Evolutionary conservation across 441 rosid species (phyloP).

Genomic region (Arabidopsis lyrata): DNA sequence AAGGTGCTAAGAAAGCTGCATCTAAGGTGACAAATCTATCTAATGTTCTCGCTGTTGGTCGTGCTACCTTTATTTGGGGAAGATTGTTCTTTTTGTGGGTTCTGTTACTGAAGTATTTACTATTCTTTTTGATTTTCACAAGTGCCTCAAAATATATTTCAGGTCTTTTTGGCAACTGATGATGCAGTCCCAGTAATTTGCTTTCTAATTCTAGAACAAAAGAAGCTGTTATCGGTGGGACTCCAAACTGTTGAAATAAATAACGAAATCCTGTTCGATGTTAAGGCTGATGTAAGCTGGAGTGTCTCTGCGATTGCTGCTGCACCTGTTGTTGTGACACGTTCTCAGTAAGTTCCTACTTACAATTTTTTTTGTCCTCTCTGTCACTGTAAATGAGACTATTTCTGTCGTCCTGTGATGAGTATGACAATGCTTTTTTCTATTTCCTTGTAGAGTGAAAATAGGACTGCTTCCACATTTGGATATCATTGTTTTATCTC

Average conservation of each 20-base stretch:
- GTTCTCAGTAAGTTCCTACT: constrained; percentile 68
- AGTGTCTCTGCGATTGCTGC: constrained; percentile 91
- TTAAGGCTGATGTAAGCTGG: constrained; percentile 96
- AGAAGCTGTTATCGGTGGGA: constrained; percentile 84
- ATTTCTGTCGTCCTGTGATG: constrained; percentile 18
- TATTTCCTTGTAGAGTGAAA: constrained; percentile 64
- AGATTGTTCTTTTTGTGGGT: not conserved
- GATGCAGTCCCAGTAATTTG: constrained; percentile 83
- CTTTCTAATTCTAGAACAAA: constrained; percentile 92
- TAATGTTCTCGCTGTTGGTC: constrained; percentile 37
- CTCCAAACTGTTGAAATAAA: constrained; percentile 88
- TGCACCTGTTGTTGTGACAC: constrained; percentile 86
- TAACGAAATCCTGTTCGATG: constrained; percentile 76
- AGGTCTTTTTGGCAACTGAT: constrained; percentile 97
- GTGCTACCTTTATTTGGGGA: constrained; percentile 27
- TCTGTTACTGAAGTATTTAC: constrained; percentile 10
- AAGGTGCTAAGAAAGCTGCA: constrained; percentile 90
- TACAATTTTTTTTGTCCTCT: constrained; percentile 17
- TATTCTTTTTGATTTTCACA: constrained; percentile 29
- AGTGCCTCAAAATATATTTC: constrained; percentile 35
- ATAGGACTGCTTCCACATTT: constrained; percentile 72
- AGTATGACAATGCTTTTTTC: constrained; percentile 32
- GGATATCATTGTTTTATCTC: constrained; percentile 86
- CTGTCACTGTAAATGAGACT: constrained; percentile 24
- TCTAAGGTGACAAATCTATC: constrained; percentile 63